Evolutionary conservation across 2,329 filamentous ascomycete genomes (phyloP).

Genomic region (Fusarium hainanense): DNA sequence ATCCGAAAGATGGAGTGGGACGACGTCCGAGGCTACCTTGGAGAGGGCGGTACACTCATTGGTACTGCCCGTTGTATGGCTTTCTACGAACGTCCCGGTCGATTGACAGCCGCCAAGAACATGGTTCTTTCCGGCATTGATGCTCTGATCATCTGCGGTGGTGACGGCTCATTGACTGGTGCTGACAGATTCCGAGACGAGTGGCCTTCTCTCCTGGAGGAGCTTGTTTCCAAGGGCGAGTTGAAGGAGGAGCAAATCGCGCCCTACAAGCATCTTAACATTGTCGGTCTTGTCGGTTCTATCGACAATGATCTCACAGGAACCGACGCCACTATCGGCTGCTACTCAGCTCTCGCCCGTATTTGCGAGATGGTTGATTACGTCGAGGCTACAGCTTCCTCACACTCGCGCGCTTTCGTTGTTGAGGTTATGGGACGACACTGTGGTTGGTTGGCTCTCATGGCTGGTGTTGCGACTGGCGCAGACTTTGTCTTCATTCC

Average conservation of each 20-base stretch:
- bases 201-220: slow-evolving; percentile 88
- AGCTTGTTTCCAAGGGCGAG: slow-evolving; percentile 80
- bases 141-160: slow-evolving; percentile 94
- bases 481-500: slow-evolving; percentile 98
- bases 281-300: slow-evolving; percentile 94
- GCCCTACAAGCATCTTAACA: slow-evolving; percentile 89
- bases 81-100: slow-evolving; percentile 89
- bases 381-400: slow-evolving; percentile 93
- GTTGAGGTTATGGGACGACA: slow-evolving; percentile 99
- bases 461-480: slow-evolving; percentile 93
- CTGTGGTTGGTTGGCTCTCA: slow-evolving; percentile 96
- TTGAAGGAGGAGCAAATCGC: slow-evolving; percentile 76
- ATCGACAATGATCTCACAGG: slow-evolving; percentile 99
- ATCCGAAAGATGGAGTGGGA: slow-evolving; percentile 92
- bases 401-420: slow-evolving; percentile 95
- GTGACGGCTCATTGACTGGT: slow-evolving; percentile 95
- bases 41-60: slow-evolving; percentile 94
- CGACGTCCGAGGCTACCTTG: slow-evolving; percentile 93
- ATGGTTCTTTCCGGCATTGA: slow-evolving; percentile 94
- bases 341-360: slow-evolving; percentile 90
- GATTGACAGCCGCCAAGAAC: slow-evolving; percentile 90
- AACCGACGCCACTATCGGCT: slow-evolving; percentile 97
- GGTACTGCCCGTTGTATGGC: slow-evolving; percentile 93
- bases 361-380: slow-evolving; percentile 98
- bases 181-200: slow-evolving; percentile 93